Conservation (phyloP, 805 yeast genomes). For the Starmera amethionina region DNA sequence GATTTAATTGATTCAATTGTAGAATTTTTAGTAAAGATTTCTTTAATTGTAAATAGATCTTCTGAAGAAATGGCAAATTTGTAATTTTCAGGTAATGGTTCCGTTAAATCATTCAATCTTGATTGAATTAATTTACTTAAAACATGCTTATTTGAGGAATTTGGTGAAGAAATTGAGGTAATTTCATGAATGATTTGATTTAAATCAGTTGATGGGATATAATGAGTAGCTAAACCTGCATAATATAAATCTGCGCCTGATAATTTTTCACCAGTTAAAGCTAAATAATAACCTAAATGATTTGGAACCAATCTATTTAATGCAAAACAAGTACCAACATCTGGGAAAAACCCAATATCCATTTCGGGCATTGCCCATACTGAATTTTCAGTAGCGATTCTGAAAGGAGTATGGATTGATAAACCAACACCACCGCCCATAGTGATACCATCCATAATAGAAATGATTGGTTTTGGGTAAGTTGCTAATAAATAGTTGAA, state of each 20-base stretch:
- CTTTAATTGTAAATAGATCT: constrained; percentile 56
- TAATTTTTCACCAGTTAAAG: constrained; percentile 76
- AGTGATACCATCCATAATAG: constrained; percentile 83
- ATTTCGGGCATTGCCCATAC: constrained; percentile 97
- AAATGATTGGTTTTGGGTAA: constrained; percentile 79
- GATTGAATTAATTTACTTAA: constrained; percentile 73
- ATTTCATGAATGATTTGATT: constrained; percentile 56
- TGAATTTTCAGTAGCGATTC: constrained; percentile 88
- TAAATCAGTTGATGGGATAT: constrained; percentile 57
- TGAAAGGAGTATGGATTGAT: constrained; percentile 82
- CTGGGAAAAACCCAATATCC: constrained; percentile 93
- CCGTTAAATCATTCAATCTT: constrained; percentile 32
- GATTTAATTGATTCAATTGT: constrained; percentile 39
- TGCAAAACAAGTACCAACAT: constrained; percentile 90
- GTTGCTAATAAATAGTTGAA: constrained; percentile 72
- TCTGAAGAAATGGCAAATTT: constrained; percentile 42
- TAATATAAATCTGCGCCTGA: constrained; percentile 73
- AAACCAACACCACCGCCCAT: constrained; percentile 99
- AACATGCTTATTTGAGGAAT: constrained; percentile 25
- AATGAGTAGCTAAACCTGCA: constrained; percentile 87
- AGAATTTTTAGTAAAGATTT: constrained; percentile 44
- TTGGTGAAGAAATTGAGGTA: constrained; percentile 27
- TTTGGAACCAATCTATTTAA: constrained; percentile 69
- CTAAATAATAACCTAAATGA: constrained; percentile 75
- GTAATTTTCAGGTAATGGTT: constrained; percentile 54